A percentile compares a stretch with the other conserved stretches of the same genome.
Evolutionary conservation across 441 rosid species (phyloP).

Genomic region (Syzygium syzygioides): DNA sequence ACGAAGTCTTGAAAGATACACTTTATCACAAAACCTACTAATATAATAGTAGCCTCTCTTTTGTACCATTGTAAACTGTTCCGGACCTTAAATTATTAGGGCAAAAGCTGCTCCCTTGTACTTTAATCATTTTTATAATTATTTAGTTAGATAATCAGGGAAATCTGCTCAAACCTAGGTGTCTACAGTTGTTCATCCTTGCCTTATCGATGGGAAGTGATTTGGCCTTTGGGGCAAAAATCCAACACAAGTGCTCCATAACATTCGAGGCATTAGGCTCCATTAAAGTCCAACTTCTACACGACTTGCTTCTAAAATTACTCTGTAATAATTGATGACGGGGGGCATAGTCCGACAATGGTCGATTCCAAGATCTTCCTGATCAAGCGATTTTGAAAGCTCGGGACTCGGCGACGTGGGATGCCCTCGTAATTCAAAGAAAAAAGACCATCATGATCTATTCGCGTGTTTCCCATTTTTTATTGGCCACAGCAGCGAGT

Average conservation of each 20-base stretch:
- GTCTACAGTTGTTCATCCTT: not conserved
- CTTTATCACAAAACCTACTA: not conserved
- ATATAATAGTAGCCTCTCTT: not conserved
- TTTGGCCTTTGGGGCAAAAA: not conserved
- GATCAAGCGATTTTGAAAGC: not conserved
- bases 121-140: not conserved
- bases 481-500: not conserved
- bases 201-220: not conserved
- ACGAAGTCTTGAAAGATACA: not conserved
- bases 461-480: not conserved
- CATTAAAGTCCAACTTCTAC: not conserved
- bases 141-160: not conserved
- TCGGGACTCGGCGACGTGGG: not conserved
- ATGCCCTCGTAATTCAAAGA: not conserved
- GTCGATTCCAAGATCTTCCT: not conserved
- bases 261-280: not conserved
- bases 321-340: not conserved
- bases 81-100: not conserved
- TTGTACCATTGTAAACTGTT: not conserved
- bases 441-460: not conserved
- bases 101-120: not conserved
- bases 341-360: not conserved
- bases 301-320: not conserved
- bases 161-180: not conserved
- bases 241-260: not conserved